Evolutionary conservation across 352 stramenopile species (phyloP), one percentile per base, ranked within the genome.

Genomic region (Phytopythium boreale): DNA sequence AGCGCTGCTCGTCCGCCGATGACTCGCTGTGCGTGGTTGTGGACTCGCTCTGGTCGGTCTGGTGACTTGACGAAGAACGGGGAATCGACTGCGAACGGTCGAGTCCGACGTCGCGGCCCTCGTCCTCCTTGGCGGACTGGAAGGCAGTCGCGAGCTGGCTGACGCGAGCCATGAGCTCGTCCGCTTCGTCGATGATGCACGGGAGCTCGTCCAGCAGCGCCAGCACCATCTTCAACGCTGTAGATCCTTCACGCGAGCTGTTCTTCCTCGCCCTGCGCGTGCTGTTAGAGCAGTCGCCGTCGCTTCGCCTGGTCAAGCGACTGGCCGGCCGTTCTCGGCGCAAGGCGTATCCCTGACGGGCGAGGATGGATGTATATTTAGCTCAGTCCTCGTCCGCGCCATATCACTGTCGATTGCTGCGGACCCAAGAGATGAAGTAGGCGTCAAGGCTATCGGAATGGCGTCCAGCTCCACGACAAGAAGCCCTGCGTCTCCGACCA

Each of bases 121-220:
- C 34, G 26, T n/a, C 50, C 29, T 39, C 26, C 2, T 24, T 37
- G 20, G 6, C 31, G 17, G 29, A 20, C 52, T 58, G 52, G 29
- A 46, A 43, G 36, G 31, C 12, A 20, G 31, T 15, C 15, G 52
- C 70, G 63, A 69, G 70, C 57, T 71, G 84, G 46, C 70, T 72
- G 22, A 89, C 56, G 24, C 72, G 76, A 19, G 76, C 71, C 65
- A 80, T 81, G 53, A 90, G 74, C 49, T 87, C 76, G 41, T 88
- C 77, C 2, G 76, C 77, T 66, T 90, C 82, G 37, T 80, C 72
- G 17, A 89, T 66, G 20, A 89, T 66, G 66, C 76, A 85, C 19
- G 82, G 82, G 1, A 90, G 69, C 60, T 90, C 79, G 67, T 89
- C 82, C 17, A 88, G 71, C 34, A 90, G 57, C 44, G 72, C 76